Evolutionary conservation across 2,329 filamentous ascomycete species (phyloP), one percentile per base, ranked within the genome.

Genomic region (Claviceps pazoutovae): DNA sequence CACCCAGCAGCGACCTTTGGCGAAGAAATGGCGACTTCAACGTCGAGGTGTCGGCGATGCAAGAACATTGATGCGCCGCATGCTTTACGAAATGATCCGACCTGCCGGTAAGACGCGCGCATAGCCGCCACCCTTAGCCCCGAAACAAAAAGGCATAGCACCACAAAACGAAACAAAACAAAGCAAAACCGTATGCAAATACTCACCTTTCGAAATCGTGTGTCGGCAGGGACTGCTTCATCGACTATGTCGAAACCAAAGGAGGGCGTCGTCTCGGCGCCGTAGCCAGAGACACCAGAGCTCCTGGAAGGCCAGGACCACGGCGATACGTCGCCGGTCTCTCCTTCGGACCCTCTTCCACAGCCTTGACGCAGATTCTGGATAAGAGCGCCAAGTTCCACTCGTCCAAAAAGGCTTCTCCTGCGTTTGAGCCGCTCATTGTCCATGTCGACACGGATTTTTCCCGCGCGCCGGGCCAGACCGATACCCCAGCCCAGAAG

Each of bases 281-380:
- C 19, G 66, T 80, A 6, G 74, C 73, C 60, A 72, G 71, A 43
- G 74, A 78, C 52, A 73, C 68, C 49, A 67, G 69, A 51, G 56
- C 61, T 55, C 60, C 63, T 46, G 57, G 62, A 51, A 62, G 65
- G 53, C 64, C 60, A 55, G 62, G 61, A 56, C 60, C 64, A 11
- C 65, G 64, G 42, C 62, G 62, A 50, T 78, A 95, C 47, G 71
- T 95, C 17, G 71, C 95, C 19, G 88, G 89, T 5, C 71, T 96
- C 1, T 95, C 90, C 0, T 83, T 88, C 60, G 91, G 93, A 0
- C 72, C 85, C 1, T 93, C 86, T 1, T 97, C 91, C 0, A 75
- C 85, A 14, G 79, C 82, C 14, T 72, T 98, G 44, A 73, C 95
- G 34, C 79, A 91, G 59, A 74, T 95, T 21, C 71, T 97, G 51